Percentiles rank a stretch among this genome's conserved stretches.
These are phyloP conservation scores for Achaetomium macrosporum DNA, from an alignment of 2,329 filamentous ascomycete species.

Conservation along the genomic window DNA sequence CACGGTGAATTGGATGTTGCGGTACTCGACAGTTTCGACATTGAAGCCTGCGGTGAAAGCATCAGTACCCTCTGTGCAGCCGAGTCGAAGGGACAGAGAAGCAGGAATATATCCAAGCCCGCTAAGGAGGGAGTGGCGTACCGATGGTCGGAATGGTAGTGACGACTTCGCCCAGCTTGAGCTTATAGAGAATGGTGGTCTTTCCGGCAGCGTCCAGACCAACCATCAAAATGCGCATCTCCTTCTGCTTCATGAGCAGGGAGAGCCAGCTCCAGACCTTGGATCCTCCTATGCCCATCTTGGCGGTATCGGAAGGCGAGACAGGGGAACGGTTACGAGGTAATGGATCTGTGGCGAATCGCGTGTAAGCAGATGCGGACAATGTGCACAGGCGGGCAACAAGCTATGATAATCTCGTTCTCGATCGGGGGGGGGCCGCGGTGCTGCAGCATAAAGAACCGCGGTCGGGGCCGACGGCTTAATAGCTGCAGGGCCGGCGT, in stretches of 20 bases:
- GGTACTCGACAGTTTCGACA: constrained; percentile 99
- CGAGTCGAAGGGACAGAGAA: background rate
- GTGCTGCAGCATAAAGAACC: constrained; percentile 11
- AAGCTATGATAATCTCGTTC: background rate
- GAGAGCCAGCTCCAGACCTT: constrained; percentile 40
- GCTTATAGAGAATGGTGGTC: constrained; percentile 99
- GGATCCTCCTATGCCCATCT: constrained; percentile 97
- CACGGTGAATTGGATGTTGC: constrained; percentile 99
- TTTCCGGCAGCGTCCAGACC: constrained; percentile 99
- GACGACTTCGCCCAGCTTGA: constrained; percentile 98
- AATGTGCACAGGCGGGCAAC: background rate
- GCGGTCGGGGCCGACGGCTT: constrained; percentile 8
- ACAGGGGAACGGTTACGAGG: constrained; percentile 6
- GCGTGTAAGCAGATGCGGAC: constrained; percentile 19
- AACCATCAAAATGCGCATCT: constrained; percentile 99
- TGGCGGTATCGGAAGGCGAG: constrained; percentile 42
- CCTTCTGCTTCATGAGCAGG: constrained; percentile 64
- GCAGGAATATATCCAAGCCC: background rate
- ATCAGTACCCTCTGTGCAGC: constrained; percentile 22
- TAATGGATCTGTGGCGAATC: constrained; percentile 14
- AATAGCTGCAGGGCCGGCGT: constrained; percentile 15
- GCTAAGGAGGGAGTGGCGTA: constrained; percentile 39
- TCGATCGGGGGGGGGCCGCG: background rate
- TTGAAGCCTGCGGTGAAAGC: constrained; percentile 69
- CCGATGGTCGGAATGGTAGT: constrained; percentile 98